Conservation (phyloP, 306 rosid genomes). For the Cicer pinnatifidum region DNA sequence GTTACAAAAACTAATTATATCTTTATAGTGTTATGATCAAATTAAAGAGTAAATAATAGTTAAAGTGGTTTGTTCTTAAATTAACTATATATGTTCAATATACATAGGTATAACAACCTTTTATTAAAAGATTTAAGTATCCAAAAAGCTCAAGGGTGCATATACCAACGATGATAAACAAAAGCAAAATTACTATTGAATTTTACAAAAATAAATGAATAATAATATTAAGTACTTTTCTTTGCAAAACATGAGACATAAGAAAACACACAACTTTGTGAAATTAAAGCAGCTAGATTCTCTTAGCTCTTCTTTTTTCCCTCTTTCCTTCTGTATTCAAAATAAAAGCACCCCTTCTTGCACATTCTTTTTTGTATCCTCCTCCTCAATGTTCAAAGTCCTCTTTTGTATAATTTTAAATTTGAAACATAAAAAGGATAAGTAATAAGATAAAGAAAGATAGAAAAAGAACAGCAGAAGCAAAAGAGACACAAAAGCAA, state of each 20-base stretch:
- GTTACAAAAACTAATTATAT: no score
- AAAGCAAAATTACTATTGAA: constrained; percentile 15
- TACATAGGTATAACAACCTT: no score
- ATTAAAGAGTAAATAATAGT: no score
- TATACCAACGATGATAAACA: constrained; percentile 37
- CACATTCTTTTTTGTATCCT: constrained; percentile 35
- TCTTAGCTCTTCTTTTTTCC: not conserved
- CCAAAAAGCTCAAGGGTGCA: constrained; percentile 37
- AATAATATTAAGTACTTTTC: constrained; percentile 6
- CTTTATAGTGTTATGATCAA: no score
- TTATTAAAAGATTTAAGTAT: not conserved
- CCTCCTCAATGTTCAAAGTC: constrained; percentile 33
- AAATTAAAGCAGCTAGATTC: constrained; percentile 51
- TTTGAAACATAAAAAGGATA: constrained; percentile 25
- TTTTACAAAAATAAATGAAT: constrained; percentile 50
- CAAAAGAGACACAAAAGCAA: constrained; percentile 46
- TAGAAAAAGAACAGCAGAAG: not conserved
- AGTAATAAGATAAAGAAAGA: not conserved
- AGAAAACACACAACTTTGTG: constrained; percentile 49
- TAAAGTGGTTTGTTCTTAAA: no score
- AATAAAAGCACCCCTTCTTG: constrained; percentile 12
- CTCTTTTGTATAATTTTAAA: constrained; percentile 44
- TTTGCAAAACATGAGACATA: constrained; percentile 40
- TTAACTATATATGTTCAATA: no score
- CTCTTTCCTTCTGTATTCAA: constrained; percentile 32